Evolutionary conservation across 768 basidiomycete genomes (phyloP).

Genomic region (Paxillus ammoniavirescens): DNA sequence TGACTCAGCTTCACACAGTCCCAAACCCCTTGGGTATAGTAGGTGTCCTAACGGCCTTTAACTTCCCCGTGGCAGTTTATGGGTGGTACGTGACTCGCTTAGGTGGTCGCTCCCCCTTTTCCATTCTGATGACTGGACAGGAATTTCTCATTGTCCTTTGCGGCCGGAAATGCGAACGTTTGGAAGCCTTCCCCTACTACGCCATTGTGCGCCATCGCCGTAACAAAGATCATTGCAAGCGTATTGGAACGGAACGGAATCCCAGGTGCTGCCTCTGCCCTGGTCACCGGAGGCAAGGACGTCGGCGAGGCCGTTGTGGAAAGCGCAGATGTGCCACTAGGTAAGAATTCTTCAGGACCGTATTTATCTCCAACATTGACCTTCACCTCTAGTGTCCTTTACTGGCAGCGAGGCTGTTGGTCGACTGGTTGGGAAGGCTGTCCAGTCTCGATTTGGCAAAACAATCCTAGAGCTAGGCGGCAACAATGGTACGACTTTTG

Average conservation of each 20-base stretch:
- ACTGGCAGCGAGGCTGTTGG: constrained; percentile 92
- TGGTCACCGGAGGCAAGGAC: constrained; percentile 82
- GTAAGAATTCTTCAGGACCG: constrained; percentile 37
- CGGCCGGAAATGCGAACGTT: constrained; percentile 88
- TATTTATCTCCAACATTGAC: constrained; percentile 4
- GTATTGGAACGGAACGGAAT: constrained; percentile 83
- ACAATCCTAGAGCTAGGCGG: constrained; percentile 90
- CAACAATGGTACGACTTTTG: constrained; percentile 73
- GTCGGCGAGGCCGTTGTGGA: constrained; percentile 78
- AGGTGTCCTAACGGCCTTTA: constrained; percentile 87
- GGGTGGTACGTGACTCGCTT: constrained; percentile 59
- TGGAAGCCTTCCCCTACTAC: constrained; percentile 96
- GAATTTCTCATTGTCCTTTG: constrained; percentile 87
- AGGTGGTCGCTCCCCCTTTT: not conserved
- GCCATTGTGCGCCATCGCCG: constrained; percentile 86
- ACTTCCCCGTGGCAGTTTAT: constrained; percentile 93
- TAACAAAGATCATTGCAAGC: constrained; percentile 77
- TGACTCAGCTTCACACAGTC: constrained; percentile 45
- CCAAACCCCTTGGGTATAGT: constrained; percentile 85
- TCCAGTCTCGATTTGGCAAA: constrained; percentile 88
- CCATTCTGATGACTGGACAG: constrained; percentile 38
- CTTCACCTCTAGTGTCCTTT: constrained; percentile 69
- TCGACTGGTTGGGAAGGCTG: constrained; percentile 80
- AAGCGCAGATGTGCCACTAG: constrained; percentile 73
- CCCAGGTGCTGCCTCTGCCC: constrained; percentile 78